These are phyloP conservation scores for Aspergillus sp. DNA, from an alignment of 2,329 filamentous ascomycete species.

Conservation along the genomic window DNA sequence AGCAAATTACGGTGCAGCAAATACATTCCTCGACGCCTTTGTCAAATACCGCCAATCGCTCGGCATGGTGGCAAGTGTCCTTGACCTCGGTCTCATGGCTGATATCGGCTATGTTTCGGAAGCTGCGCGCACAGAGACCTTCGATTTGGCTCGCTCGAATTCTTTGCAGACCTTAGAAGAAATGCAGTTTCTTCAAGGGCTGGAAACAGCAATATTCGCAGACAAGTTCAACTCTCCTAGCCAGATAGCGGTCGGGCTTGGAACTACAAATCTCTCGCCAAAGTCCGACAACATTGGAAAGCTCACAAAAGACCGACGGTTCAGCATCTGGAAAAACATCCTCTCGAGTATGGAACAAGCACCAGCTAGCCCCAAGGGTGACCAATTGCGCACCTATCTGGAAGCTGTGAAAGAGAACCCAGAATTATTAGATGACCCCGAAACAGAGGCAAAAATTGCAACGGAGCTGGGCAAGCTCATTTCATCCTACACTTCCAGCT, in stretches of 20 bases:
- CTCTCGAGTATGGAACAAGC: neutral
- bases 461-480: conserved; percentile 12
- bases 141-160: conserved; percentile 10
- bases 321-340: conserved; percentile 8
- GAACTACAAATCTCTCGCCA: neutral
- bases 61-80: conserved; percentile 18
- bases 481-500: conserved; percentile 7
- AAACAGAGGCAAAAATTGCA: conserved; percentile 5
- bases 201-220: conserved; percentile 2
- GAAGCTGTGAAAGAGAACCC: conserved; percentile 6
- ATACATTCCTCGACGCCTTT: conserved; percentile 31
- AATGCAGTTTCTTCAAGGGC: conserved; percentile 4
- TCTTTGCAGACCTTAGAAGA: conserved; percentile 9
- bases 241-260: conserved; percentile 5
- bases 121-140: conserved; percentile 12
- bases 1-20: conserved; percentile 39
- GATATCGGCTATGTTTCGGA: conserved; percentile 23
- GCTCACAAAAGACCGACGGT: conserved; percentile 7
- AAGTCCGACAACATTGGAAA: neutral
- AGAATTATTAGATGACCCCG: conserved; percentile 6
- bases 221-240: neutral
- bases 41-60: conserved; percentile 19
- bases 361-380: neutral
- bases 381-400: conserved; percentile 6
- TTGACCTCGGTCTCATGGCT: conserved; percentile 25